These are phyloP conservation scores for Mortierella antarctica DNA, from an alignment of 192 early-diverging fungal species.

Conservation along the genomic window DNA sequence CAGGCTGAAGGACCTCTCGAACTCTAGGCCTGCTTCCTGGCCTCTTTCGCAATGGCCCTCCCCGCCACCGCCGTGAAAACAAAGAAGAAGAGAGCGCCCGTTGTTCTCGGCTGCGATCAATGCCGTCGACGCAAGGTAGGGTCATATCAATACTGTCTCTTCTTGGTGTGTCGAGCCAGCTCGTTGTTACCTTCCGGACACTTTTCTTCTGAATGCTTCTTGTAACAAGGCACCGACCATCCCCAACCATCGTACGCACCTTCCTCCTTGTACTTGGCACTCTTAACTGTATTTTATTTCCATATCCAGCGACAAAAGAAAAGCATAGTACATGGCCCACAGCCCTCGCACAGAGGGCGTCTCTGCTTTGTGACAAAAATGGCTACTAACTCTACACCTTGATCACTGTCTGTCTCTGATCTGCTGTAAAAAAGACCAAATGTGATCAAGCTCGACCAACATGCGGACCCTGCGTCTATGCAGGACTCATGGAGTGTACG, in stretches of 20 bases:
- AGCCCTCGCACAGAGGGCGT: neutral
- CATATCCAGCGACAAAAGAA: too few species aligned
- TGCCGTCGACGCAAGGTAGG: slow-evolving; percentile 47
- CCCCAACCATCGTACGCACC: too few species aligned
- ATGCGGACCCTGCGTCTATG: slow-evolving; percentile 43
- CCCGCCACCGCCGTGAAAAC: slow-evolving; percentile 21
- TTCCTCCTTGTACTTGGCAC: neutral
- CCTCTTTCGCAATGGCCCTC: neutral
- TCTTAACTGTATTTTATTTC: neutral
- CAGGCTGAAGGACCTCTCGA: too few species aligned
- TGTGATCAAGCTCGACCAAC: slow-evolving; percentile 43
- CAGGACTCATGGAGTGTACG: slow-evolving; percentile 49
- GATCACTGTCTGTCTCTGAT: neutral
- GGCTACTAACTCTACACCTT: neutral
- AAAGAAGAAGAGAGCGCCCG: slow-evolving; percentile 34
- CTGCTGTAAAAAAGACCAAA: slow-evolving; percentile 23
- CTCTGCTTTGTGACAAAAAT: neutral
- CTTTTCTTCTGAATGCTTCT: too few species aligned
- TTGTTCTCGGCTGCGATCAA: slow-evolving; percentile 43
- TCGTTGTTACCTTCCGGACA: too few species aligned
- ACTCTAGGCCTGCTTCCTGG: neutral
- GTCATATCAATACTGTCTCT: neutral
- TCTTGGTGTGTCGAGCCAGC: too few species aligned
- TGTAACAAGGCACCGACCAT: too few species aligned
- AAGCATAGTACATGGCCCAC: too few species aligned